These are phyloP conservation scores for Acacia concinna DNA, from an alignment of 331 rosid species.

Conservation along the genomic window DNA sequence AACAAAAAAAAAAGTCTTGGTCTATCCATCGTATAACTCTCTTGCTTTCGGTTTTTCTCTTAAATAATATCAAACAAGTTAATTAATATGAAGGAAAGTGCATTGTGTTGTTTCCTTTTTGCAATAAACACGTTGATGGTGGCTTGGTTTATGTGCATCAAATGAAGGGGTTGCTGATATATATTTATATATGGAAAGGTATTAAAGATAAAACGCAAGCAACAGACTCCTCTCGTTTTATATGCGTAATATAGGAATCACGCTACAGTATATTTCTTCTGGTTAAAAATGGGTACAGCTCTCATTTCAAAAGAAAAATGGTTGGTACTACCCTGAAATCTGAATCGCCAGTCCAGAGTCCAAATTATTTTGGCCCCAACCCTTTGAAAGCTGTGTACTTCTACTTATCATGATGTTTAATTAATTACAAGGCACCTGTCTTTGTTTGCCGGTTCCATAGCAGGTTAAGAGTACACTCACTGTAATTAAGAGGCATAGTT, in stretches of 20 bases:
- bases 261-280: neutral
- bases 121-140: neutral
- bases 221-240: neutral
- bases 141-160: neutral
- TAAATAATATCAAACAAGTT: neutral
- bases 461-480: neutral
- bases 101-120: neutral
- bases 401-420: neutral
- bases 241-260: neutral
- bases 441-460: neutral
- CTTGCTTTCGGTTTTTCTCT: constrained; percentile 16
- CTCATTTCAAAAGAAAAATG: neutral
- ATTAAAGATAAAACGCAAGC: neutral
- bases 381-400: neutral
- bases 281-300: neutral
- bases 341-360: neutral
- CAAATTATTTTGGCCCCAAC: neutral
- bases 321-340: neutral
- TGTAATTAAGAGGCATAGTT: neutral
- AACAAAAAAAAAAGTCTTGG: too few species aligned
- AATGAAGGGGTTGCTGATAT: neutral
- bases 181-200: neutral
- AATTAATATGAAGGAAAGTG: neutral
- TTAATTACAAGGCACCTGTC: neutral
- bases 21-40: too few species aligned